Evolutionary conservation across 2,329 filamentous ascomycete species (phyloP), one percentile per base, ranked within the genome.

Genomic region (Fonsecaea erecta): DNA sequence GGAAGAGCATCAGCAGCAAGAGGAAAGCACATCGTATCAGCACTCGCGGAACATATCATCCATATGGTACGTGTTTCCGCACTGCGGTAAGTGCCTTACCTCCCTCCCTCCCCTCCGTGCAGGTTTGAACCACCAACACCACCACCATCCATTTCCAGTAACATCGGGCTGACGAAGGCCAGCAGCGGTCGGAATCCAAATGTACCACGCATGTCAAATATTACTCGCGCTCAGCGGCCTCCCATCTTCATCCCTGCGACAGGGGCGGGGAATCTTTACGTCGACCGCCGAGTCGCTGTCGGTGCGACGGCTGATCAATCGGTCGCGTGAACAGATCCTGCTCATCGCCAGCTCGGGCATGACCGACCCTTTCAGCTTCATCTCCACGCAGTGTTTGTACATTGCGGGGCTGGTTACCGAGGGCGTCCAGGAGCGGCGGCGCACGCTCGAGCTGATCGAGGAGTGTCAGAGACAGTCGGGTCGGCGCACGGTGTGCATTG

Each of bases 361-460:
- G 12, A 32, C 43, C 11, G 46, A 60, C 11, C 16, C 46, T 18
- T 60, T 60, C 28, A 52, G 30, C 28, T 60, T 60, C 46, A 52
- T 52, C 12, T 60, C 57, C 8, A 52, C 57, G 7, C 57, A 52
- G 26, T 60, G 57, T 52, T 35, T 60, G 46, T 60, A 60, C 28
- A 60, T 60, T 35, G 57, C 57, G 8, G 57, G 57, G n/a, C 30
- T 34, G 28, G 57, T 60, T 30, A 60, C 57, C 1, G 57, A 60
- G 24, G 57, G 57, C n/a, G 21, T 60, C 16, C 43, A 51, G 11
- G 57, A 60, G 48, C 46, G 57, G 43, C 57, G 57, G 11, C 57
- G 43, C 16, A 60, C 57, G 28, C 43, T 60, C 30, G 40, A 60
- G 8, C 30, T 60, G 3, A 52, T 60, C 18, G 57, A 60, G 11